These are phyloP conservation scores for Pyricularia sp. DNA, from an alignment of 2,329 filamentous ascomycete genomes.

Conservation along the genomic window DNA sequence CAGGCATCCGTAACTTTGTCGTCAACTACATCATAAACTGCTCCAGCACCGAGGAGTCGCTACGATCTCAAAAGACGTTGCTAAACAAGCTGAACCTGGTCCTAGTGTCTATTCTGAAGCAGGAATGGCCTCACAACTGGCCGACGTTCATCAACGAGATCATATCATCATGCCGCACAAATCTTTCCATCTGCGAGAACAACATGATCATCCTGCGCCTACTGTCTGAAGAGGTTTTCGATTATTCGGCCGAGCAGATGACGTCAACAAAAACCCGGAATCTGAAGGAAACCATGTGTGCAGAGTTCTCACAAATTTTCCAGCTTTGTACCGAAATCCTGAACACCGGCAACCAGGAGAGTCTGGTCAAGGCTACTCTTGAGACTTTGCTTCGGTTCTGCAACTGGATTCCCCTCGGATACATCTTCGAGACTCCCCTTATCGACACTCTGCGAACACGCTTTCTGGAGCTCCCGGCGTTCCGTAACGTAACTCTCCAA, in stretches of 20 bases:
- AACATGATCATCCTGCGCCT: conserved; percentile 97
- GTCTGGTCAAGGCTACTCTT: conserved; percentile 87
- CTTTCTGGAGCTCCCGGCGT: conserved; percentile 87
- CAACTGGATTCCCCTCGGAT: conserved; percentile 97
- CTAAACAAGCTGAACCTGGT: conserved; percentile 98
- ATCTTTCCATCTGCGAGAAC: conserved; percentile 95
- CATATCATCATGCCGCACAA: conserved; percentile 88
- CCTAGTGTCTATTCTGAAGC: conserved; percentile 92
- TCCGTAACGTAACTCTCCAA: conserved; percentile 92
- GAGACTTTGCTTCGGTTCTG: conserved; percentile 92
- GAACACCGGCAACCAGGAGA: conserved; percentile 71
- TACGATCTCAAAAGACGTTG: conserved; percentile 73
- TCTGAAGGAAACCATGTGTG: conserved; percentile 96
- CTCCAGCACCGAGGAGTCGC: conserved; percentile 77
- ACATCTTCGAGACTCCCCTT: conserved; percentile 95
- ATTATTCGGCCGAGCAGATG: conserved; percentile 98
- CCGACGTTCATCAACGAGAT: conserved; percentile 99
- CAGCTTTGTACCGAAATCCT: conserved; percentile 93
- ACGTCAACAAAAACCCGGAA: conserved; percentile 95
- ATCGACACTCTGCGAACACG: conserved; percentile 89
- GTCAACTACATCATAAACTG: conserved; percentile 96
- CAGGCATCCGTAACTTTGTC: conserved; percentile 97
- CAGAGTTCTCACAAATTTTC: conserved; percentile 97
- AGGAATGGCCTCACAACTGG: conserved; percentile 99
- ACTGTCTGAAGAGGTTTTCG: conserved; percentile 95